Conservation (phyloP, 2,329 filamentous ascomycete species). For the Colletotrichum eleusines region DNA sequence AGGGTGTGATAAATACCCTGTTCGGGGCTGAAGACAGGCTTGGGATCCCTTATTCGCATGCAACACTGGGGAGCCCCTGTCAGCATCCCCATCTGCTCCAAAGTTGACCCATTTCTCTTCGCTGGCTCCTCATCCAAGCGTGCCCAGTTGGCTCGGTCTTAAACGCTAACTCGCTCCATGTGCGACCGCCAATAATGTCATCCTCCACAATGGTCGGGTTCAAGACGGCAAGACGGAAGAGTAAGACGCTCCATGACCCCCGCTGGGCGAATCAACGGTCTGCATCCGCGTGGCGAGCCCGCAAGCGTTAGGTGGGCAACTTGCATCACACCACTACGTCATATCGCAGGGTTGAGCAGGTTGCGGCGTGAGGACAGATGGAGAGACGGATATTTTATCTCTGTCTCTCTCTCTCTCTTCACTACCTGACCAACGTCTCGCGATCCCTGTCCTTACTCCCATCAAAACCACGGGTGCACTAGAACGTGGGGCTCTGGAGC, state of each 20-base stretch:
- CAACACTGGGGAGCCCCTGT: constrained; percentile 24
- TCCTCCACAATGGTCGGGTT: constrained; percentile 34
- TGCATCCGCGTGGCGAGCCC: constrained; percentile 29
- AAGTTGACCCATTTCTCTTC: constrained; percentile 22
- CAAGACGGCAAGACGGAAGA: constrained; percentile 40
- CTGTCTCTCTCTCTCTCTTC: constrained; percentile 25
- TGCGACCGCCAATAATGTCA: constrained; percentile 27
- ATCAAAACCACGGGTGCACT: constrained; percentile 14
- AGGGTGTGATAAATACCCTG: constrained; percentile 23
- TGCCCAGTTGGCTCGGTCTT: constrained; percentile 18
- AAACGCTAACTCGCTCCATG: constrained; percentile 32
- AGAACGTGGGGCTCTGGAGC: constrained; percentile 29
- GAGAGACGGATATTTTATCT: constrained; percentile 28
- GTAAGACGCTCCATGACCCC: constrained; percentile 36
- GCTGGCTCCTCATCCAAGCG: constrained; percentile 25
- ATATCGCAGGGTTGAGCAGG: constrained; percentile 33
- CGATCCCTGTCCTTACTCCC: neutral
- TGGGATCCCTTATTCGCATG: constrained; percentile 19
- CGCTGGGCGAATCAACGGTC: constrained; percentile 26
- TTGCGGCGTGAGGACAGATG: constrained; percentile 37
- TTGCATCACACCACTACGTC: constrained; percentile 35
- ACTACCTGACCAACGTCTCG: no score
- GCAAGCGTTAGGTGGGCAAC: constrained; percentile 34
- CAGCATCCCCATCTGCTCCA: constrained; percentile 32
- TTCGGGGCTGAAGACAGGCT: constrained; percentile 21